phyloP scores from a whole-genome alignment of 495 filamentous ascomycete genomes.

The Annulohypoxylon stygium region DNA sequence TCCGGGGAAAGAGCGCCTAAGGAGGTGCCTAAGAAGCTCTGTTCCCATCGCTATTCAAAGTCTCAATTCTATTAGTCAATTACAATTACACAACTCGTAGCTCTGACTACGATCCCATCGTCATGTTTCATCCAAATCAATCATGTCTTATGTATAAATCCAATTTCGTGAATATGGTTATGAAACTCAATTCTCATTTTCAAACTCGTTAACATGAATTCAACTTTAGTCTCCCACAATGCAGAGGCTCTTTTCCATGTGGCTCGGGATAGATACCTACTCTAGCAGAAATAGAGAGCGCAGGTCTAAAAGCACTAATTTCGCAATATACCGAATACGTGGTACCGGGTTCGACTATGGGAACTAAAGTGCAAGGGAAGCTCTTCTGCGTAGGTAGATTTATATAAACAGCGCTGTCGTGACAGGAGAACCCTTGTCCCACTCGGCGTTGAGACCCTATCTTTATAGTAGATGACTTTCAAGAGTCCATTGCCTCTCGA shows the following conservation, averaged over 20 bases:
- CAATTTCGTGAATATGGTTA: background rate
- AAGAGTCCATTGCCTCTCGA: background rate
- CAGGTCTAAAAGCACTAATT: background rate
- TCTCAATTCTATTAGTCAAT: background rate
- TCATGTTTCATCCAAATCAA: background rate
- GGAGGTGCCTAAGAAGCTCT: background rate
- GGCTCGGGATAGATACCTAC: too few species aligned
- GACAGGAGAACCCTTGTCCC: background rate
- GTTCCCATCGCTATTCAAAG: too few species aligned
- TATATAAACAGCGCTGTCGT: background rate
- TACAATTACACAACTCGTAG: background rate
- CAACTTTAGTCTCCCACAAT: too few species aligned
- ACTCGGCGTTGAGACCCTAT: background rate
- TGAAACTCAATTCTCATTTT: too few species aligned
- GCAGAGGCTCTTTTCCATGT: too few species aligned
- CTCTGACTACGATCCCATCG: background rate
- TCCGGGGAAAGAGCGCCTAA: constrained; percentile 10
- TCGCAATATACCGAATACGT: constrained; percentile 1
- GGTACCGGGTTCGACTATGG: background rate
- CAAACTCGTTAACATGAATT: too few species aligned
- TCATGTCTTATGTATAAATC: background rate
- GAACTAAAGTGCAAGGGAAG: constrained; percentile 1
- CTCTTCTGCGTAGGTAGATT: background rate
- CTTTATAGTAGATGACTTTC: background rate
- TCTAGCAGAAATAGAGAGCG: too few species aligned